A percentile compares a stretch with the other conserved stretches of the same genome.
Evolutionary conservation across 2,329 filamentous ascomycete species (phyloP).

Genomic region (Fonsecaea pedrosoi): DNA sequence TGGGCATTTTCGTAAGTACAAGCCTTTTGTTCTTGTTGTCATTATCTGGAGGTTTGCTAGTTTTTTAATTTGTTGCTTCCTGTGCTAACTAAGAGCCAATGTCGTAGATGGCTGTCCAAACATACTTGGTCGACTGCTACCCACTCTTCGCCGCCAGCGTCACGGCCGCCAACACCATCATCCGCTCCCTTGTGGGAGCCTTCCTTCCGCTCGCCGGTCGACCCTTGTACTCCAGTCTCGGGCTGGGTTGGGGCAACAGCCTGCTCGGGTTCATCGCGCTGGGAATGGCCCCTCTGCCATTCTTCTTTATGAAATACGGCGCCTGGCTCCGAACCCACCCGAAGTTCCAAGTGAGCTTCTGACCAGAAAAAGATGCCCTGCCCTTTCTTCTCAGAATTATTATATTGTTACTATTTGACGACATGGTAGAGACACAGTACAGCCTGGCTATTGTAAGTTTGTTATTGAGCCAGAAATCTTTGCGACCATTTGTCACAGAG

Average conservation of each 20-base stretch:
- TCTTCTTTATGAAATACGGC: slow-evolving; percentile 22
- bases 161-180: slow-evolving; percentile 55
- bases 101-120: slow-evolving; percentile 41
- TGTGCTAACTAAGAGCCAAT: slow-evolving; percentile 16
- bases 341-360: slow-evolving; percentile 22
- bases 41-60: too few species aligned
- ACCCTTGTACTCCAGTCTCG: slow-evolving; percentile 46
- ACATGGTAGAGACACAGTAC: neutral
- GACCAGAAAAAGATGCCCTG: neutral
- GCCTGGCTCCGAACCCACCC: slow-evolving; percentile 20
- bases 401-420: too few species aligned
- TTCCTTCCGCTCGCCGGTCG: slow-evolving; percentile 59
- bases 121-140: slow-evolving; percentile 49
- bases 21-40: too few species aligned
- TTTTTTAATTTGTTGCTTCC: neutral
- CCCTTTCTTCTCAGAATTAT: too few species aligned
- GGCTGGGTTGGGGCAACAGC: slow-evolving; percentile 51
- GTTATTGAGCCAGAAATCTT: too few species aligned
- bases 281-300: slow-evolving; percentile 41
- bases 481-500: too few species aligned
- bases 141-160: slow-evolving; percentile 56
- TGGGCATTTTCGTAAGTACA: slow-evolving; percentile 39
- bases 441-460: too few species aligned
- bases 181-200: slow-evolving; percentile 55
- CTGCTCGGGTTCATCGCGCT: slow-evolving; percentile 50